These are phyloP conservation scores for Sphaerostilbella broomeana DNA, from an alignment of 2,329 filamentous ascomycete genomes.

Conservation along the genomic window DNA sequence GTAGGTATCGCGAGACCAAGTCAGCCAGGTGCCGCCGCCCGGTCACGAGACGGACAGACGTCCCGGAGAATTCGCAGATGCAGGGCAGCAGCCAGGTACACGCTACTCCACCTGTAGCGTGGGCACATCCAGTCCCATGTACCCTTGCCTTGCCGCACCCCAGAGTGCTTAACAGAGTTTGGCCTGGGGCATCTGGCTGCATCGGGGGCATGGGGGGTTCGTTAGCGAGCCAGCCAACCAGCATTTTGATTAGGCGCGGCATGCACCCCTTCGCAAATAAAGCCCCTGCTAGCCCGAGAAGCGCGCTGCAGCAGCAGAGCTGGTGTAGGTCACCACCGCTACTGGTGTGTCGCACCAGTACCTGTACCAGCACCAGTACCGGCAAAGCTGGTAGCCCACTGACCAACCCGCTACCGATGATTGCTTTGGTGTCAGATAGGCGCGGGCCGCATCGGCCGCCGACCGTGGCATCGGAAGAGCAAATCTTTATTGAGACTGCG, in stretches of 20 bases:
- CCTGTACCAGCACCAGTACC: slow-evolving; percentile 1
- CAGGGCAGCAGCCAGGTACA: slow-evolving; percentile 11
- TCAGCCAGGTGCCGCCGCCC: too few species aligned
- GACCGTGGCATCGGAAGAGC: slow-evolving; percentile 3
- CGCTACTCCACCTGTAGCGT: too few species aligned
- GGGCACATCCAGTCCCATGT: slow-evolving; percentile 11
- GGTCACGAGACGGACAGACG: too few species aligned
- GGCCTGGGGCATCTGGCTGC: slow-evolving; percentile 5
- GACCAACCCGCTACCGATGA: slow-evolving; percentile 2
- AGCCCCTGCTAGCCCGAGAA: slow-evolving; percentile 11
- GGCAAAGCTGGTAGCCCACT: slow-evolving; percentile 4
- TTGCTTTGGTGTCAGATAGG: slow-evolving; percentile 14
- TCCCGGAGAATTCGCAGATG: slow-evolving; percentile 12
- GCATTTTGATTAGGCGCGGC: slow-evolving; percentile 8
- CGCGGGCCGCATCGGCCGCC: slow-evolving; percentile 13
- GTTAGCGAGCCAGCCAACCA: slow-evolving; percentile 7
- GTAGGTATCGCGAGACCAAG: too few species aligned
- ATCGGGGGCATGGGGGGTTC: background rate
- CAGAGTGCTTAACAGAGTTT: slow-evolving; percentile 11
- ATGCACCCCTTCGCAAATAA: slow-evolving; percentile 9
- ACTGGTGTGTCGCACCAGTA: background rate
- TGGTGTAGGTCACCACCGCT: background rate
- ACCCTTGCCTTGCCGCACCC: slow-evolving; percentile 10
- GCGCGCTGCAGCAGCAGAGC: slow-evolving; percentile 11
- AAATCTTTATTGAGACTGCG: too few species aligned